Conservation (phyloP, 2,329 filamentous ascomycete genomes). For the Periconia digitata region DNA sequence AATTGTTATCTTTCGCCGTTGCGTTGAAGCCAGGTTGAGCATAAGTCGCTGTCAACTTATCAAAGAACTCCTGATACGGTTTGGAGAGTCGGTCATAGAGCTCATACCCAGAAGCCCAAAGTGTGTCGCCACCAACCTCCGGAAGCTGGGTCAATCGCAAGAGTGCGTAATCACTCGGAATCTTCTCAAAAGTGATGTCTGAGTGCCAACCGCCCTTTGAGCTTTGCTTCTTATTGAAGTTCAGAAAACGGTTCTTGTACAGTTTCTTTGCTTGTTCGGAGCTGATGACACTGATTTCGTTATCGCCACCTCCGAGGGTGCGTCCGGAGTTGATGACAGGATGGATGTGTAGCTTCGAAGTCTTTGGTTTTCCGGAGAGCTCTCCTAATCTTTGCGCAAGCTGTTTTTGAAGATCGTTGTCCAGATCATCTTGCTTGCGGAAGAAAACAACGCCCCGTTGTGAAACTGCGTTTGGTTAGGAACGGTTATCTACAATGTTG, state of each 20-base stretch:
- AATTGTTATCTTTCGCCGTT: conserved; percentile 42
- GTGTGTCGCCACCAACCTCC: conserved; percentile 40
- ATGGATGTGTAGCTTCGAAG: conserved; percentile 63
- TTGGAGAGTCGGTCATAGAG: conserved; percentile 54
- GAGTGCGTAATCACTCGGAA: conserved; percentile 43
- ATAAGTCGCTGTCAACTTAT: conserved; percentile 50
- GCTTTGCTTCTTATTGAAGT: conserved; percentile 43
- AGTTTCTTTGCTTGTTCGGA: conserved; percentile 38
- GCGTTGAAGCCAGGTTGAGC: conserved; percentile 47
- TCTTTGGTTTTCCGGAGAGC: conserved; percentile 58
- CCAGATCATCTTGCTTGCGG: conserved; percentile 54
- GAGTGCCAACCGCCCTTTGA: conserved; percentile 58
- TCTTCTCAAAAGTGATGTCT: conserved; percentile 45
- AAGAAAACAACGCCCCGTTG: conserved; percentile 59
- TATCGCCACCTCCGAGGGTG: conserved; percentile 42
- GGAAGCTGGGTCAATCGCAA: conserved; percentile 40
- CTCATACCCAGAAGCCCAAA: conserved; percentile 44
- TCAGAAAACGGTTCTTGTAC: conserved; percentile 28
- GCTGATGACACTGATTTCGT: conserved; percentile 44
- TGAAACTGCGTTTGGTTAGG: conserved; percentile 43
- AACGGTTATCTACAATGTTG: neutral
- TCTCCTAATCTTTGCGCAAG: conserved; percentile 59
- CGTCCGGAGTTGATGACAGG: conserved; percentile 55
- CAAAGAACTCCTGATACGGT: conserved; percentile 53
- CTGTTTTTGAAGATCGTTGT: conserved; percentile 57